These are phyloP conservation scores for Xylaria sp. DNA, from an alignment of 2,329 filamentous ascomycete species.

Conservation along the genomic window DNA sequence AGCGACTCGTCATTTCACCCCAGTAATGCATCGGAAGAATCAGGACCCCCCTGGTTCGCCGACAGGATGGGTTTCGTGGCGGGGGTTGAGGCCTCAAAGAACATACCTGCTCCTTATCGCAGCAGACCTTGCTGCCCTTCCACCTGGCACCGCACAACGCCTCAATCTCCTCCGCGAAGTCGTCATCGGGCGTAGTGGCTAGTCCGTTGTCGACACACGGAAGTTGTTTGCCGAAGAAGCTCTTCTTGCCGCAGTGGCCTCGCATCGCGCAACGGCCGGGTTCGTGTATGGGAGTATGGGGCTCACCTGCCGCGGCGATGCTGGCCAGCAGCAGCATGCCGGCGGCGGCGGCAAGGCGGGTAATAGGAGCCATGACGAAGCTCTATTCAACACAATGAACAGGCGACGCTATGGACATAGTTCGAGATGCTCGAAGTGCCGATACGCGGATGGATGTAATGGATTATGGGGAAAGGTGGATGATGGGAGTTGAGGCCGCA, in stretches of 20 bases:
- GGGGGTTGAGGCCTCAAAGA: neutral
- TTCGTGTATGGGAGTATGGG: slow-evolving; percentile 70
- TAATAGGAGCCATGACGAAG: slow-evolving; percentile 43
- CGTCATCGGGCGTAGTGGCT: slow-evolving; percentile 72
- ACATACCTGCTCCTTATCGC: slow-evolving; percentile 73
- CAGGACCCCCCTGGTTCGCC: too few species aligned
- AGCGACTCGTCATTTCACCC: slow-evolving; percentile 11
- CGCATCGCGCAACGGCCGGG: slow-evolving; percentile 86
- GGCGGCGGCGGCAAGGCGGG: slow-evolving; percentile 37
- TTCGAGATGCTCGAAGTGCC: slow-evolving; percentile 1
- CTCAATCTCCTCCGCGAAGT: slow-evolving; percentile 76
- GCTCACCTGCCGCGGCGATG: slow-evolving; percentile 33
- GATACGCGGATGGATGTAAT: slow-evolving; percentile 6
- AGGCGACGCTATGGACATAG: slow-evolving; percentile 23
- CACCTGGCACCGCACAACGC: slow-evolving; percentile 87
- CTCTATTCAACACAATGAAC: slow-evolving; percentile 25
- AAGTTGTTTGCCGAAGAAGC: slow-evolving; percentile 85
- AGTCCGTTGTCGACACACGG: slow-evolving; percentile 91
- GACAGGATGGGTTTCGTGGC: too few species aligned
- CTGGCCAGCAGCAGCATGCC: slow-evolving; percentile 40
- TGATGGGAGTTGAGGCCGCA: neutral
- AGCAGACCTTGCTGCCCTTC: slow-evolving; percentile 83
- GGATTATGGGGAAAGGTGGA: slow-evolving; percentile 1
- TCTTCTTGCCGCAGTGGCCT: slow-evolving; percentile 88
- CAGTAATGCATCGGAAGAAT: neutral